These are phyloP conservation scores for Tolypocladium ovalisporum DNA, from an alignment of 2,329 filamentous ascomycete species.

Conservation along the genomic window DNA sequence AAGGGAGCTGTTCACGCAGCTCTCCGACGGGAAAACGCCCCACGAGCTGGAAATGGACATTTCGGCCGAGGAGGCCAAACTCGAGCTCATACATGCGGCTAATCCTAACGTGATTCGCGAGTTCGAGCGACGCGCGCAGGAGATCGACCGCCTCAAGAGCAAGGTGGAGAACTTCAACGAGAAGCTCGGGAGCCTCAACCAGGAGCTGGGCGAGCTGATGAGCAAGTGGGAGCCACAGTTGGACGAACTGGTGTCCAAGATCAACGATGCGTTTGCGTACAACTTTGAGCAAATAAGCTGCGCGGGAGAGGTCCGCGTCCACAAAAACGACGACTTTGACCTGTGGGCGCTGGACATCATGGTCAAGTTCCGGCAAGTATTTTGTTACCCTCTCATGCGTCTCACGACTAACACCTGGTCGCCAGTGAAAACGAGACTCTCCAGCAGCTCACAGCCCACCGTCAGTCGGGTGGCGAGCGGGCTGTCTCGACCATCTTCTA, in stretches of 20 bases:
- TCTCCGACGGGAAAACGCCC: constrained; percentile 38
- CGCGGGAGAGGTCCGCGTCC: constrained; percentile 76
- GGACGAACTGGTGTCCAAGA: constrained; percentile 65
- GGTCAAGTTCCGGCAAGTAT: constrained; percentile 77
- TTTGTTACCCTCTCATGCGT: not conserved
- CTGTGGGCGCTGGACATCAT: constrained; percentile 89
- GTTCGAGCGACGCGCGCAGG: constrained; percentile 59
- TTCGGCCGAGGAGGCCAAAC: constrained; percentile 58
- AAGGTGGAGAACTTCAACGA: constrained; percentile 43
- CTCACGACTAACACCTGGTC: not conserved
- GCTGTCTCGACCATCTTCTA: constrained; percentile 98
- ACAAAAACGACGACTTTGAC: constrained; percentile 90
- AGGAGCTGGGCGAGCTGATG: constrained; percentile 55
- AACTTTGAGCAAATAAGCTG: constrained; percentile 94
- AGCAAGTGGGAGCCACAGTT: constrained; percentile 73
- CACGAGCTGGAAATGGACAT: constrained; percentile 66
- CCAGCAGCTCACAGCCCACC: constrained; percentile 77
- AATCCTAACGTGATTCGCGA: constrained; percentile 67
- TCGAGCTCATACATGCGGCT: constrained; percentile 71
- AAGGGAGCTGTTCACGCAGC: constrained; percentile 27
- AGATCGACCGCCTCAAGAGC: constrained; percentile 55
- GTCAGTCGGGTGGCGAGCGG: constrained; percentile 91
- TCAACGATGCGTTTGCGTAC: constrained; percentile 83
- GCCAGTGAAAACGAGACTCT: constrained; percentile 67
- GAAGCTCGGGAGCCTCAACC: constrained; percentile 43